Evolutionary conservation across 148 eudicot genomes (phyloP).

Genomic region (Rheum nobile): DNA sequence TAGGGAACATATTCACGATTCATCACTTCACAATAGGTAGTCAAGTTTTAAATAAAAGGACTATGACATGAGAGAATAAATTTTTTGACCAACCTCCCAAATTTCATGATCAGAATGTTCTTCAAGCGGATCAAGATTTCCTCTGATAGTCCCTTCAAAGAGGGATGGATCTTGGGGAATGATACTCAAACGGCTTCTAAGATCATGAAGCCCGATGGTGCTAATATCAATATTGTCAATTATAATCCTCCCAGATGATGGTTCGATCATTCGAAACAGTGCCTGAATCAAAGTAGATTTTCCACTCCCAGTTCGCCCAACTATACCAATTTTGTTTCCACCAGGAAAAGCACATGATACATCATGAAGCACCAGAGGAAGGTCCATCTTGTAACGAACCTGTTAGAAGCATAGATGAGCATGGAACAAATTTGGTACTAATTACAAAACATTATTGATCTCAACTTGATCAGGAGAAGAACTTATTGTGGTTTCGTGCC

Average conservation of each 20-base stretch:
- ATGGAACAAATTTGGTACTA: not conserved
- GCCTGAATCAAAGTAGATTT: constrained; percentile 94
- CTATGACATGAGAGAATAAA: not conserved
- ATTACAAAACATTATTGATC: not conserved
- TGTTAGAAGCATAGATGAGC: constrained; percentile 13
- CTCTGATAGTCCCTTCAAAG: constrained; percentile 91
- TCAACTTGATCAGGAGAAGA: not conserved
- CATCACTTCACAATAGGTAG: not conserved
- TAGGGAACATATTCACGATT: not conserved
- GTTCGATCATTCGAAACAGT: constrained; percentile 80
- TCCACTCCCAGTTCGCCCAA: constrained; percentile 98
- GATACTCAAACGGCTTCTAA: constrained; percentile 85
- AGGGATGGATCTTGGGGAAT: constrained; percentile 97
- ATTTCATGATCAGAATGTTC: constrained; percentile 76
- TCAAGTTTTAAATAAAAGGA: not conserved
- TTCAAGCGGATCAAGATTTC: constrained; percentile 86
- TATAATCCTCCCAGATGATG: constrained; percentile 68
- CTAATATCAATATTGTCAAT: constrained; percentile 78
- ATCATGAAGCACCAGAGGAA: constrained; percentile 84
- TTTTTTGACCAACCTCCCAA: constrained; percentile 52
- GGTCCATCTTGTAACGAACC: constrained; percentile 88
- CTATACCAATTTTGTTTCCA: constrained; percentile 86
- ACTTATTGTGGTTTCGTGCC: not conserved
- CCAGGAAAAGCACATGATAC: constrained; percentile 81
- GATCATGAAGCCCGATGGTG: constrained; percentile 94